Conservation (phyloP, 2,329 filamentous ascomycete species). For the Piedraia hortae region DNA sequence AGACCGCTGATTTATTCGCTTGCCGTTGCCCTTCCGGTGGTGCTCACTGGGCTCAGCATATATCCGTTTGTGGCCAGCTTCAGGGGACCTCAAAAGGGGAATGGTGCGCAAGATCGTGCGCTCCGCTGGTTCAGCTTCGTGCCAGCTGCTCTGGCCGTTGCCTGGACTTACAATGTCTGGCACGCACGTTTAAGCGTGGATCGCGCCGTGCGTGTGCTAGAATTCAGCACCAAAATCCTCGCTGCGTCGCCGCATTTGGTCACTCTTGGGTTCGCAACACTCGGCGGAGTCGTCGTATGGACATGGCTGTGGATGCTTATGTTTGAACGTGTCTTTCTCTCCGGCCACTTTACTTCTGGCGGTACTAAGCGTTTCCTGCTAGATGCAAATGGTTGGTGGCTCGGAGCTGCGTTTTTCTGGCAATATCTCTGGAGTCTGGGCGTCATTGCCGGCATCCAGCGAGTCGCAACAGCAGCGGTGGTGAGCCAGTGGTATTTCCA, state of each 20-base stretch:
- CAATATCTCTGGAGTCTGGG: slow-evolving; percentile 90
- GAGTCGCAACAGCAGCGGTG: slow-evolving; percentile 74
- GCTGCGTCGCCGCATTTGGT: slow-evolving; percentile 62
- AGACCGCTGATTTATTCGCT: slow-evolving; percentile 58
- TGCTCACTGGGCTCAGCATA: slow-evolving; percentile 68
- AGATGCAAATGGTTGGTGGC: slow-evolving; percentile 73
- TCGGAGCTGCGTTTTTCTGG: slow-evolving; percentile 72
- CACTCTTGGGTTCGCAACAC: slow-evolving; percentile 51
- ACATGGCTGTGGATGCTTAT: slow-evolving; percentile 92
- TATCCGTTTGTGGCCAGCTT: slow-evolving; percentile 83
- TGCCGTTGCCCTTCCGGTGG: slow-evolving; percentile 56
- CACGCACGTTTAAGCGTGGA: slow-evolving; percentile 55
- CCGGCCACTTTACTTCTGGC: slow-evolving; percentile 42
- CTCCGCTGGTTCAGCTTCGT: slow-evolving; percentile 73
- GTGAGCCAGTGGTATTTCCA: slow-evolving; percentile 99
- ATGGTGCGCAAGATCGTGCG: slow-evolving; percentile 53
- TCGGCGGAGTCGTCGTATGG: slow-evolving; percentile 54
- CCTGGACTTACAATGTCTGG: slow-evolving; percentile 66
- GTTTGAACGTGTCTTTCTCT: slow-evolving; percentile 86
- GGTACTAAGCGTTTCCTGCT: slow-evolving; percentile 45
- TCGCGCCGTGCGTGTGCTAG: slow-evolving; percentile 65
- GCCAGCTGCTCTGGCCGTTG: slow-evolving; percentile 41
- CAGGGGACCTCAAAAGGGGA: slow-evolving; percentile 45
- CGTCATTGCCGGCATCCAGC: slow-evolving; percentile 65
- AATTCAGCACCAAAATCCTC: slow-evolving; percentile 74